Conservation (phyloP, 495 filamentous ascomycete genomes). For the Trypethelium eluteriae region DNA sequence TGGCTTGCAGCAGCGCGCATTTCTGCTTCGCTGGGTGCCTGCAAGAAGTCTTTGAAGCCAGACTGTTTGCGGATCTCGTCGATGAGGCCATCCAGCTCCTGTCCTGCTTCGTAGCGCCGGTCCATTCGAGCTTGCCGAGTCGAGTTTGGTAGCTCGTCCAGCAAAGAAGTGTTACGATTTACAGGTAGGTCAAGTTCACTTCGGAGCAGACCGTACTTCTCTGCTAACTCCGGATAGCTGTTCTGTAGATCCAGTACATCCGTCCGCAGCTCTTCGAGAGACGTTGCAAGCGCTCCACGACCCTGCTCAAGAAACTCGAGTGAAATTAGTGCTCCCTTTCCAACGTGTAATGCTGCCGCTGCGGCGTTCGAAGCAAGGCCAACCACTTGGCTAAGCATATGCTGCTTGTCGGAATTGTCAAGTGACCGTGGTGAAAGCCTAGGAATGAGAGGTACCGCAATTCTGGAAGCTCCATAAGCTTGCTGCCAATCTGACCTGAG, state of each 20-base stretch:
- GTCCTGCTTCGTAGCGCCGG: background rate
- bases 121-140: background rate
- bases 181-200: background rate
- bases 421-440: conserved; percentile 2
- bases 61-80: conserved; percentile 20
- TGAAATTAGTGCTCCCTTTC: conserved; percentile 16
- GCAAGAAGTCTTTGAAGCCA: conserved; percentile 21
- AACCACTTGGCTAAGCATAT: conserved; percentile 19
- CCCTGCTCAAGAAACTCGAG: conserved; percentile 24
- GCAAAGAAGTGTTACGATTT: background rate
- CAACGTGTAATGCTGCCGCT: conserved; percentile 22
- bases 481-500: background rate
- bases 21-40: conserved; percentile 14
- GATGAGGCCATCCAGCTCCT: conserved; percentile 16
- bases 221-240: background rate
- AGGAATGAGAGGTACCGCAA: background rate
- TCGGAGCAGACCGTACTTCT: background rate
- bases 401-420: conserved; percentile 26
- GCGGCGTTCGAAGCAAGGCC: conserved; percentile 25
- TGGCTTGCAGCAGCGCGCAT: conserved; percentile 17
- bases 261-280: background rate
- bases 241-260: background rate
- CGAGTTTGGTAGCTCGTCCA: background rate
- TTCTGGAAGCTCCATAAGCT: background rate
- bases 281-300: conserved; percentile 18